Evolutionary conservation across 2,329 filamentous ascomycete species (phyloP).

Genomic region (Blastomyces percursus): DNA sequence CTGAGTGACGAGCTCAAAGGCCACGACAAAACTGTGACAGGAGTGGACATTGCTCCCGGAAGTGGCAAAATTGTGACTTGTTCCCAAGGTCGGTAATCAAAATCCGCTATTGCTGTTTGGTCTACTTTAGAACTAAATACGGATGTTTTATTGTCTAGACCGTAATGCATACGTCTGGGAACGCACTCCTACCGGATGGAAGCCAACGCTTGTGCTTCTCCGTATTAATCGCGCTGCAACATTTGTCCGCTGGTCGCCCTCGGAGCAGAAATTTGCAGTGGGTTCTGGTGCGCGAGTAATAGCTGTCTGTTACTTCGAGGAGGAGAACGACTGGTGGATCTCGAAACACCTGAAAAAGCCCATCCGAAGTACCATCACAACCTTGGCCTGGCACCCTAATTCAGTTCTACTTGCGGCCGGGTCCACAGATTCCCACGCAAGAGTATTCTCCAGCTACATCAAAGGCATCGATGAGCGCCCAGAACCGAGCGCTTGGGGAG

Average conservation of each 20-base stretch:
- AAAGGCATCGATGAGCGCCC: slow-evolving; percentile 85
- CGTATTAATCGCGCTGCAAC: slow-evolving; percentile 95
- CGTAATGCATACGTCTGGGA: slow-evolving; percentile 98
- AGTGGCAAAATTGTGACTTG: slow-evolving; percentile 94
- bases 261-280: slow-evolving; percentile 94
- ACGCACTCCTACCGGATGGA: slow-evolving; percentile 82
- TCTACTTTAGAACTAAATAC: not conserved
- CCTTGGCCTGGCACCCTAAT: slow-evolving; percentile 94
- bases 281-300: slow-evolving; percentile 93
- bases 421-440: slow-evolving; percentile 91
- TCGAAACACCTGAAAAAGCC: slow-evolving; percentile 99
- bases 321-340: slow-evolving; percentile 99
- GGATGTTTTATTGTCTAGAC: slow-evolving; percentile 44
- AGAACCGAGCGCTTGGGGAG: slow-evolving; percentile 82
- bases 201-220: slow-evolving; percentile 90
- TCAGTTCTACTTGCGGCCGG: slow-evolving; percentile 88
- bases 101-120: not conserved
- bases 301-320: slow-evolving; percentile 95
- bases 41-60: slow-evolving; percentile 85
- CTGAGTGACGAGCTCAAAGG: slow-evolving; percentile 88
- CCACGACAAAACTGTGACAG: slow-evolving; percentile 93
- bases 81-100: slow-evolving; percentile 61
- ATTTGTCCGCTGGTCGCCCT: slow-evolving; percentile 93
- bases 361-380: slow-evolving; percentile 92
- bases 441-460: slow-evolving; percentile 91